A percentile compares a stretch with the other conserved stretches of the same genome.
phyloP scores from a whole-genome alignment of 2,329 filamentous ascomycete genomes.

The Xylariaceae sp. region DNA sequence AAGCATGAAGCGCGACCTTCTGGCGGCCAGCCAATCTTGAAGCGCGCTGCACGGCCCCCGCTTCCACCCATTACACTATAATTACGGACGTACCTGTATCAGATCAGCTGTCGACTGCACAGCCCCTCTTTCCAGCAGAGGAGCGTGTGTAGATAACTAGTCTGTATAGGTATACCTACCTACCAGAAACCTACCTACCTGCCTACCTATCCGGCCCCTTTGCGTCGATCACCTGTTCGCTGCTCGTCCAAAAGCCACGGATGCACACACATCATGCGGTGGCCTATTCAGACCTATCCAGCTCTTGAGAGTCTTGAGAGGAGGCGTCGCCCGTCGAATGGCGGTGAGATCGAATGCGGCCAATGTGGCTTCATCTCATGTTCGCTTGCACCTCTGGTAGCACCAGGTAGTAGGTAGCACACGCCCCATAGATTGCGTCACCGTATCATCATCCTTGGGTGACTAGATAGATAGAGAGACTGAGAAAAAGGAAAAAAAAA shows the following conservation, averaged over 20 bases:
- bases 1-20: no score
- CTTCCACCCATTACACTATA: background rate
- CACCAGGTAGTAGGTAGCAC: no score
- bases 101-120: background rate
- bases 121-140: background rate
- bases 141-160: no score
- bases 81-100: background rate
- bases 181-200: background rate
- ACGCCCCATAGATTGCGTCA: slow-evolving; percentile 6
- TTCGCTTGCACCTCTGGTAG: background rate
- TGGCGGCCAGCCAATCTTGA: background rate
- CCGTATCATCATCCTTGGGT: slow-evolving; percentile 5
- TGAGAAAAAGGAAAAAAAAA: background rate
- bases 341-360: slow-evolving; percentile 13
- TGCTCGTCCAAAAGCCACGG: slow-evolving; percentile 11
- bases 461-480: background rate
- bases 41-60: slow-evolving; percentile 15
- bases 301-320: background rate
- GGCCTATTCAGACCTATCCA: background rate
- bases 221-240: slow-evolving; percentile 10
- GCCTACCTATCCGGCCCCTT: background rate
- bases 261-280: slow-evolving; percentile 15
- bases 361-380: slow-evolving; percentile 1
- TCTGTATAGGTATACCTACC: no score
- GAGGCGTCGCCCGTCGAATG: slow-evolving; percentile 11